phyloP scores from a whole-genome alignment of 768 basidiomycete genomes.

The Sistotremastrum suecicum region DNA sequence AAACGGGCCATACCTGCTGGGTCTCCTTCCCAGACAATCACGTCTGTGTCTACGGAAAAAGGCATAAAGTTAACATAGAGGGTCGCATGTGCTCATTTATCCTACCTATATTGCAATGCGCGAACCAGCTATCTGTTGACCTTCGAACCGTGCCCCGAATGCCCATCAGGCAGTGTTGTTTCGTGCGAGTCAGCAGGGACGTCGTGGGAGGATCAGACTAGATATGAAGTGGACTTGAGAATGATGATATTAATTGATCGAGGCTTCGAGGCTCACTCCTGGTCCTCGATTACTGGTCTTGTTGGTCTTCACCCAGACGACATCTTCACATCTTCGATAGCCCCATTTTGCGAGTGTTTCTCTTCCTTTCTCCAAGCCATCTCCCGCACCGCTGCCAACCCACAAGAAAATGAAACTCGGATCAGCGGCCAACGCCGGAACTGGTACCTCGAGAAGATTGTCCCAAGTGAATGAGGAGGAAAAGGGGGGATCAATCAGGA shows the following conservation, averaged over 20 bases:
- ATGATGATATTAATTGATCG: too few relatives aligned
- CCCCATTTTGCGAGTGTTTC: conserved; percentile 92
- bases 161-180: conserved; percentile 95
- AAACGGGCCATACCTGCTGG: conserved; percentile 23
- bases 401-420: conserved; percentile 92
- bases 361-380: conserved; percentile 82
- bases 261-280: conserved; percentile 34
- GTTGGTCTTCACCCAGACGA: conserved; percentile 98
- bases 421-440: conserved; percentile 74
- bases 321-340: conserved; percentile 88
- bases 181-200: conserved; percentile 75
- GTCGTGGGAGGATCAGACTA: conserved; percentile 80
- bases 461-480: conserved; percentile 81
- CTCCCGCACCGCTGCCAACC: conserved; percentile 85
- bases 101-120: conserved; percentile 94
- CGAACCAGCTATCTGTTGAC: conserved; percentile 91
- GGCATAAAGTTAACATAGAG: conserved; percentile 7
- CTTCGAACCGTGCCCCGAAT: conserved; percentile 93
- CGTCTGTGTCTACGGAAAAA: conserved; percentile 65
- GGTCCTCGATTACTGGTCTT: conserved; percentile 54
- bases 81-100: conserved; percentile 4
- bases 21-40: conserved; percentile 94
- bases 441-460: conserved; percentile 65
- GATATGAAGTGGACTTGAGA: not conserved
- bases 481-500: conserved; percentile 84